Conservation (phyloP, 306 rosid species). For the Luffa acutangula region DNA sequence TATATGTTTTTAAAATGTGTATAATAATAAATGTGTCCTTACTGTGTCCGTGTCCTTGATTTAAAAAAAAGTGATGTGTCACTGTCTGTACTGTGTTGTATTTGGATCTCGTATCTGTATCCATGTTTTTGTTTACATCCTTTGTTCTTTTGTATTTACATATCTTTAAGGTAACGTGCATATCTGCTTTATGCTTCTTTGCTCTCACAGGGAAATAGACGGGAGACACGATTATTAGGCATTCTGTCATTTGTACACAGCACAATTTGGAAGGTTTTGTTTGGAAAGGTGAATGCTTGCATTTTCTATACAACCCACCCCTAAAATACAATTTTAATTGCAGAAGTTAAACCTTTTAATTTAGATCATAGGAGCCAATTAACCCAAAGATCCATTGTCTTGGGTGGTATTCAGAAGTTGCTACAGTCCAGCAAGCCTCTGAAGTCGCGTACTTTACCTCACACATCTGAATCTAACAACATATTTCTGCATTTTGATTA, state of each 20-base stretch:
- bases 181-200: conserved; percentile 11
- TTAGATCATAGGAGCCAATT: neutral
- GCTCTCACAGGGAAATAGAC: conserved; percentile 74
- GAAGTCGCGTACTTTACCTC: neutral
- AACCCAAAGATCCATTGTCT: neutral
- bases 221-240: conserved; percentile 85
- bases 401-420: neutral
- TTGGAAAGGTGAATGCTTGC: conserved; percentile 66
- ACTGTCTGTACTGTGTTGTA: too few species aligned
- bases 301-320: neutral
- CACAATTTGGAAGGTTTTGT: conserved; percentile 95
- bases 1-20: too few species aligned
- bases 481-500: neutral
- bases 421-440: neutral
- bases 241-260: conserved; percentile 93
- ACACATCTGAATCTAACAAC: neutral
- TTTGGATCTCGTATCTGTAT: too few species aligned
- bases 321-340: neutral
- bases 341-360: neutral
- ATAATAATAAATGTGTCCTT: too few species aligned
- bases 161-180: neutral
- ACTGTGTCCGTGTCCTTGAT: too few species aligned
- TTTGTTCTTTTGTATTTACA: neutral
- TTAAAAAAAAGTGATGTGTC: too few species aligned
- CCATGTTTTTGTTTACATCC: neutral